phyloP scores from a whole-genome alignment of 2,329 filamentous ascomycete genomes.

The Fusarium agapanthi region DNA sequence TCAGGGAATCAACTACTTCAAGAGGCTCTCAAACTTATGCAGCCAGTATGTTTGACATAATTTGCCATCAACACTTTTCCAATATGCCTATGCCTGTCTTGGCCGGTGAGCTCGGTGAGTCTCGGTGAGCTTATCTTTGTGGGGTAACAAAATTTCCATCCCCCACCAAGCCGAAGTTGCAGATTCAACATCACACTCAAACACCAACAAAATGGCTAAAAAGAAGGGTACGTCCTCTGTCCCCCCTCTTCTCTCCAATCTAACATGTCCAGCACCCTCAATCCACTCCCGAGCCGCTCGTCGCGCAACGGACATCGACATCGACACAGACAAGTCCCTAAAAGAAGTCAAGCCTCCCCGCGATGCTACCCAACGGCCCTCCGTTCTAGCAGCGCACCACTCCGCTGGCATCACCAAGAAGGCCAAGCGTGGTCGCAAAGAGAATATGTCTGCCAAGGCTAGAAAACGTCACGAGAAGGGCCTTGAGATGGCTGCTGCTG shows the following conservation, averaged over 20 bases:
- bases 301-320: constrained; percentile 74
- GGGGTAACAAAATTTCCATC: constrained; percentile 43
- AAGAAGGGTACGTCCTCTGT: constrained; percentile 38
- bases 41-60: neutral
- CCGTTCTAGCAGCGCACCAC: constrained; percentile 75
- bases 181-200: constrained; percentile 25
- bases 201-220: constrained; percentile 44
- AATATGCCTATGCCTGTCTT: neutral
- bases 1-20: rapidly evolving
- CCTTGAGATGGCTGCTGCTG: constrained; percentile 66
- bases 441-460: constrained; percentile 63
- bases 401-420: constrained; percentile 75
- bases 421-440: constrained; percentile 63
- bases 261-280: constrained; percentile 61
- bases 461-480: constrained; percentile 65
- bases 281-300: constrained; percentile 78
- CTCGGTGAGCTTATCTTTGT: constrained; percentile 39
- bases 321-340: constrained; percentile 76
- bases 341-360: constrained; percentile 63
- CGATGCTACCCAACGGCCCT: constrained; percentile 57
- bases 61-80: neutral
- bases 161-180: constrained; percentile 33
- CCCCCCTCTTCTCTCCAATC: neutral
- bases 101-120: constrained; percentile 35
- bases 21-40: neutral